Conservation (phyloP, 1,284 basidiomycete genomes). For the Puccinia coronata region DNA sequence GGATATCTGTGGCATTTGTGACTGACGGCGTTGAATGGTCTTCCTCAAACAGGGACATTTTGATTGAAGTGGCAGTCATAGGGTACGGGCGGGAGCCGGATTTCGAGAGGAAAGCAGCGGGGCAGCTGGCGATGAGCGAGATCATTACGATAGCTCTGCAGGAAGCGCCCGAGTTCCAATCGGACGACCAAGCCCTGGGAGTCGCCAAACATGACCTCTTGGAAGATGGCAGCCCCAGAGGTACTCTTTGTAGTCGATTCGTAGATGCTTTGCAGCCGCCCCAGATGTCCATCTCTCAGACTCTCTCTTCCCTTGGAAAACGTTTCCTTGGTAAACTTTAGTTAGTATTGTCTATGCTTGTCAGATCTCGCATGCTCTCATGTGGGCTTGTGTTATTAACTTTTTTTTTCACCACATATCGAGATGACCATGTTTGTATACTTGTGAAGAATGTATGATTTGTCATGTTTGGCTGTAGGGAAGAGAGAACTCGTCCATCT, state of each 20-base stretch:
- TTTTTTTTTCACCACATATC: no score
- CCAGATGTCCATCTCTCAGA: not conserved
- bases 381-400: no score
- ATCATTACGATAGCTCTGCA: conserved; percentile 26
- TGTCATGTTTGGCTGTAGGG: no score
- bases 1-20: no score
- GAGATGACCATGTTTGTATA: no score
- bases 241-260: not conserved
- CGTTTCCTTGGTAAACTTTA: not conserved
- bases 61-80: conserved; percentile 30
- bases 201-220: conserved; percentile 23
- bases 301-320: not conserved
- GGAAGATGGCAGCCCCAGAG: conserved; percentile 21
- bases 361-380: no score
- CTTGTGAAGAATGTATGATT: no score
- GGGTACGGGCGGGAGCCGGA: conserved; percentile 31
- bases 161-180: conserved; percentile 27
- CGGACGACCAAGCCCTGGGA: conserved; percentile 21
- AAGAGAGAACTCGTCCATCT: no score
- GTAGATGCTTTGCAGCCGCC: not conserved
- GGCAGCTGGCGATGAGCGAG: conserved; percentile 20
- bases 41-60: conserved; percentile 3
- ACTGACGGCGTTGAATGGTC: not conserved
- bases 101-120: conserved; percentile 16
- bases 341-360: not conserved